phyloP scores from a whole-genome alignment of 2,329 filamentous ascomycete genomes.

The Trichophaea hybrida region DNA sequence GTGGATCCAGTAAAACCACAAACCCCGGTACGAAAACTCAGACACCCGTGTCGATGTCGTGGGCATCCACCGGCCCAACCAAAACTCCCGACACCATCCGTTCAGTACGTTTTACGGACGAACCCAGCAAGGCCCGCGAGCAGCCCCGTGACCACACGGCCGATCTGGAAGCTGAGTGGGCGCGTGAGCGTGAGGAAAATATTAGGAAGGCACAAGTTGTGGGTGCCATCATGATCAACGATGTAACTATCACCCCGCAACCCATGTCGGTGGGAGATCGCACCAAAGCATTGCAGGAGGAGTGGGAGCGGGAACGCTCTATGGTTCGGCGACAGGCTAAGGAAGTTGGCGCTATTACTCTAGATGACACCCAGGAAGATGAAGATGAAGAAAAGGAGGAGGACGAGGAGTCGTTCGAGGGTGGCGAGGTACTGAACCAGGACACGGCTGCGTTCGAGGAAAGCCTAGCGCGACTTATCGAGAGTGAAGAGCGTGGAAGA shows the following conservation, averaged over 20 bases:
- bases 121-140: not conserved
- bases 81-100: not conserved
- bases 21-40: not conserved
- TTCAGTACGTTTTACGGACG: not conserved
- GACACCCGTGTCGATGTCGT: not conserved
- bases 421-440: too few species aligned
- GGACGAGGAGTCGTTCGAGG: too few species aligned
- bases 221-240: not conserved
- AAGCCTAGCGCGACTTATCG: not conserved
- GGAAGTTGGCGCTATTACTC: constrained; percentile 10
- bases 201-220: not conserved
- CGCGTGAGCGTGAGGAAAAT: not conserved
- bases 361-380: constrained; percentile 3
- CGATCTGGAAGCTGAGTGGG: not conserved
- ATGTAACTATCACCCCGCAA: not conserved
- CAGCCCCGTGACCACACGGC: not conserved
- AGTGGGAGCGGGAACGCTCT: constrained; percentile 11
- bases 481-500: not conserved
- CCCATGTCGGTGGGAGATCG: not conserved
- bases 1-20: not conserved
- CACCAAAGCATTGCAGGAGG: not conserved
- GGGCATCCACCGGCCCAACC: not conserved
- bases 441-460: not conserved
- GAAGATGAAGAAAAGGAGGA: not conserved
- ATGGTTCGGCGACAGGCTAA: constrained; percentile 6